Evolutionary conservation across 495 filamentous ascomycete species (phyloP).

Genomic region (Podospora conica): DNA sequence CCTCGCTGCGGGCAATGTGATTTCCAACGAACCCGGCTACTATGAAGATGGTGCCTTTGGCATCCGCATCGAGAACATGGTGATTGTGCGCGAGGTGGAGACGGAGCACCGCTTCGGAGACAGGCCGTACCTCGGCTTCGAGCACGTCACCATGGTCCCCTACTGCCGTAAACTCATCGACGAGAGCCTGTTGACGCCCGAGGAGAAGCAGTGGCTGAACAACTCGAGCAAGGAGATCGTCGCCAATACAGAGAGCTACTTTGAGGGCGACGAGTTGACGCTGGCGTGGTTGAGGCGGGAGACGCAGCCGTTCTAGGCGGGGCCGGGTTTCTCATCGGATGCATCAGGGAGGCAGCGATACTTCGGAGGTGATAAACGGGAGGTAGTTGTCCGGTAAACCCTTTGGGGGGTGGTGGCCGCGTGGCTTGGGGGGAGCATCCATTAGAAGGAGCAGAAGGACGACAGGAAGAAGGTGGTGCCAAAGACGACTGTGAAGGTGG

Average conservation of each 20-base stretch:
- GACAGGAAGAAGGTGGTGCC: slow-evolving; percentile 71
- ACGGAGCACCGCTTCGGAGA: slow-evolving; percentile 86
- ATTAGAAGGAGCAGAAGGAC: slow-evolving; percentile 60
- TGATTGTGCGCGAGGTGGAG: slow-evolving; percentile 81
- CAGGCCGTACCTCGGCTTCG: slow-evolving; percentile 89
- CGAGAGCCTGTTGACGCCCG: slow-evolving; percentile 58
- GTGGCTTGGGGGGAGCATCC: too few species aligned
- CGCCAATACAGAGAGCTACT: slow-evolving; percentile 76
- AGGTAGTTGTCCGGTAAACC: neutral
- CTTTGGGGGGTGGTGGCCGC: neutral
- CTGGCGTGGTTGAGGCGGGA: slow-evolving; percentile 81
- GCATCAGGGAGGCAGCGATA: neutral
- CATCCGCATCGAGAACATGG: slow-evolving; percentile 95
- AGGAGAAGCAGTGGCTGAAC: slow-evolving; percentile 83
- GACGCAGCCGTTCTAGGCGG: slow-evolving; percentile 49
- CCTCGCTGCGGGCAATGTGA: slow-evolving; percentile 82
- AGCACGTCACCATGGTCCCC: slow-evolving; percentile 95
- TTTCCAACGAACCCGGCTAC: slow-evolving; percentile 94
- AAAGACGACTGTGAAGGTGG: slow-evolving; percentile 74
- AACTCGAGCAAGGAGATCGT: slow-evolving; percentile 75
- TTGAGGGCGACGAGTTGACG: slow-evolving; percentile 62
- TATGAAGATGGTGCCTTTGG: slow-evolving; percentile 97
- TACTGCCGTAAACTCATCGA: slow-evolving; percentile 90
- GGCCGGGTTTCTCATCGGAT: neutral
- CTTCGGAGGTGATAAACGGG: neutral